Base-by-base conservation (phyloP, 1,139 yeast genomes). In the Eremothecium coryli region DNA sequence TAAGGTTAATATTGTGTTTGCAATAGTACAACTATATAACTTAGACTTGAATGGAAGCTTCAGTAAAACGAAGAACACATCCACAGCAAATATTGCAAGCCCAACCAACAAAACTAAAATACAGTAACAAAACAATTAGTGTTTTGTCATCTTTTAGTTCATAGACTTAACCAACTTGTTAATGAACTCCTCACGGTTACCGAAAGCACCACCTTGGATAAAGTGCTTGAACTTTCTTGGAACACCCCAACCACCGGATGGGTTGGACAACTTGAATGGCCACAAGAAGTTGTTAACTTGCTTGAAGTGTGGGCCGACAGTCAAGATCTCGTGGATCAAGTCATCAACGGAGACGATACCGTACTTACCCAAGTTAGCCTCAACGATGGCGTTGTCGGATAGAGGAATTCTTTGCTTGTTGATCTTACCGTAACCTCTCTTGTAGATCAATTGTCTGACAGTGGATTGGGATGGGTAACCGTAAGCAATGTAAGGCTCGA, bases 231-330 rank as follows among this genome's bases (percentile, higher is more conserved):
- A 90, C 80, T 90, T 90, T 82, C 97, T 86, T 66, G 81, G 76
- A 54, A 86, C 84, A 73, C 96, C 94, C 97, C 95, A 90, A 70
- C 98, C 98, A 69, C 98, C 98, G 67, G 78, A 77, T 67, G 98
- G 98, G 81, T 85, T 86, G 61, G 97, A 86, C 66, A 90, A 82
- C 79, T 88, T 82, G 95, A 90, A 90, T 72, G 98, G 98, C 96
- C 97, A 90, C 73, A 90, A 76, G 78, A 90, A 90, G 96, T 90
- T 90, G 86, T 85, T 82, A 60, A 86, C 98, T 76, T 90, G 97
- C 79, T 90, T 90, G 88, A 90, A 90, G 90, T 86, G 85, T 68
- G 97, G 96, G 66, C 97, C 97, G 66, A 88, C 96, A 52, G 97
- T 82, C 82, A 75, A 81, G 63, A 90, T 84, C 76, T 90, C 98